Evolutionary conservation across 306 rosid species (phyloP).

Genomic region (Quercus cerris): DNA sequence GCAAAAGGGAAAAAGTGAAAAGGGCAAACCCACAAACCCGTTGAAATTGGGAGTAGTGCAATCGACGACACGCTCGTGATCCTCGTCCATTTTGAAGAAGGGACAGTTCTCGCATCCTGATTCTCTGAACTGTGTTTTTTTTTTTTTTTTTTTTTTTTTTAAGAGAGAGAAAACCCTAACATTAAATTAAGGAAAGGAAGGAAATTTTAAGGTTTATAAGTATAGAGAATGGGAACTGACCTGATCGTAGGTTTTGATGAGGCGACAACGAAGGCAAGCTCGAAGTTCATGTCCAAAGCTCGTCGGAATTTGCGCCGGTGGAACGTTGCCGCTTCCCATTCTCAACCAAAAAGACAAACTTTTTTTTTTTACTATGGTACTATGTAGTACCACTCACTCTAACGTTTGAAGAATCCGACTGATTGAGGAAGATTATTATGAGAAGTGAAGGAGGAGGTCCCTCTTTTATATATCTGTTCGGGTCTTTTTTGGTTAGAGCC

Average conservation of each 20-base stretch:
- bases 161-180: not conserved
- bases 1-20: not conserved
- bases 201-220: no score
- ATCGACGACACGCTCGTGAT: constrained; percentile 75
- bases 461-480: no score
- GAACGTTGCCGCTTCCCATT: constrained; percentile 46
- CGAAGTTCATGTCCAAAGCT: constrained; percentile 89
- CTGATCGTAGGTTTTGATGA: constrained; percentile 98
- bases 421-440: no score
- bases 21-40: constrained; percentile 43
- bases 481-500: no score
- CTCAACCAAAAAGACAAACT: no score
- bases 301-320: constrained; percentile 90
- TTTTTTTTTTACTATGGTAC: no score
- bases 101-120: constrained; percentile 93
- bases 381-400: no score
- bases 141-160: no score
- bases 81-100: constrained; percentile 94
- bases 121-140: constrained; percentile 61
- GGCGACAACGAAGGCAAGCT: constrained; percentile 98
- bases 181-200: not conserved
- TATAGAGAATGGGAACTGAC: constrained; percentile 15
- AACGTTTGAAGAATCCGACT: no score
- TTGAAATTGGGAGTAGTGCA: constrained; percentile 96
- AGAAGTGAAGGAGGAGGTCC: no score